Percentiles rank a stretch among this genome's conserved stretches.
Evolutionary conservation across 805 yeast species (phyloP).

Genomic region (Candida endomychidarum): DNA sequence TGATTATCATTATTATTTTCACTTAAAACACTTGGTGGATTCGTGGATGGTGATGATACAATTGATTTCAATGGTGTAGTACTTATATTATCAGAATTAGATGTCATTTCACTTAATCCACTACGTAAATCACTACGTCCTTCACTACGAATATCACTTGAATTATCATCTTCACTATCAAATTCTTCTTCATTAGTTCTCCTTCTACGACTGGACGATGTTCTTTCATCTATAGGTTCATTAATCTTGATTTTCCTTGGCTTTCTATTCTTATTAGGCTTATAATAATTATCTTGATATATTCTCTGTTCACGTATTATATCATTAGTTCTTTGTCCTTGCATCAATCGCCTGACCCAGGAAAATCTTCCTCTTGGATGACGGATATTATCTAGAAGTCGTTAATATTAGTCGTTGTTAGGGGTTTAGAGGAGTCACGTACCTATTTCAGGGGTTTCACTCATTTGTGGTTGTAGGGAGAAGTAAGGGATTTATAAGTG

Average conservation of each 20-base stretch:
- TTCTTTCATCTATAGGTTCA: constrained; percentile 1
- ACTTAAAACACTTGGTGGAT: constrained; percentile 40
- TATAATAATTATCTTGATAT: constrained; percentile 7
- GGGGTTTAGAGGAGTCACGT: too few relatives aligned
- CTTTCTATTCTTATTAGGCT: not conserved
- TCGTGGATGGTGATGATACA: constrained; percentile 40
- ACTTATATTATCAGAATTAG: constrained; percentile 40
- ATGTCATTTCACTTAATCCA: constrained; percentile 19
- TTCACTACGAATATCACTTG: constrained; percentile 9
- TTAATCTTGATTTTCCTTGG: not conserved
- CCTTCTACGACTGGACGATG: not conserved
- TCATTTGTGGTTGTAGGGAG: constrained; percentile 1
- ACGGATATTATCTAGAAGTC: constrained; percentile 11
- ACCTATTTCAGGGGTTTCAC: constrained; percentile 8
- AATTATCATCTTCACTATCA: constrained; percentile 1
- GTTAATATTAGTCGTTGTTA: too few relatives aligned
- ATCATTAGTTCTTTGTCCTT: constrained; percentile 12
- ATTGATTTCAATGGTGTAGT: constrained; percentile 50
- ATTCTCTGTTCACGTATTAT: not conserved
- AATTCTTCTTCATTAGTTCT: not conserved
- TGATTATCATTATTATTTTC: constrained; percentile 25
- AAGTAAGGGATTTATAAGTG: not conserved
- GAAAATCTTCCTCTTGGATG: constrained; percentile 16
- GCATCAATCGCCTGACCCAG: constrained; percentile 19
- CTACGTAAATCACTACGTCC: constrained; percentile 8